Evolutionary conservation across 257 asterid species (phyloP), one percentile per base, ranked within the genome.

Genomic region (Paraleonurus japonicus): DNA sequence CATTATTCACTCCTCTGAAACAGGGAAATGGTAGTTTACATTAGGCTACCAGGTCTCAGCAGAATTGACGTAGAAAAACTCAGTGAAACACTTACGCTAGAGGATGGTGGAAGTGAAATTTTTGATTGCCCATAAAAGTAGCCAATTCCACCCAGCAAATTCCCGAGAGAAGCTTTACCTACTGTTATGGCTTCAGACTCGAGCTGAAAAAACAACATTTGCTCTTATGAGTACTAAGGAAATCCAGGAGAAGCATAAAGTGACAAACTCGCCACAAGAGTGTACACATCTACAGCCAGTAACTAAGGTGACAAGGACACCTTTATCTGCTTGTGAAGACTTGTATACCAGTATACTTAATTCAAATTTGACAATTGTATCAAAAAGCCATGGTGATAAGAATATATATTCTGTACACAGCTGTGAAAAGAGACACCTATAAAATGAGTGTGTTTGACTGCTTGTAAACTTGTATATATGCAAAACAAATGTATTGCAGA

Each of bases 71-170:
- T 2, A 32, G 26, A 60, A 65, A 26, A 51, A 59, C 50, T 54
- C 66, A 67, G 74, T 9, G 67, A 62, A 77, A 22, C 77, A 83
- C 92, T 84, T 84, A 95, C 99, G 27, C 65, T 73, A 58, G 92
- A 75, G 75, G 82, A 70, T 61, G 78, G 82, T 69, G 96, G 90
- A 74, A 80, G 86, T 17, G 97, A 81, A 76, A 95, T 95, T 81
- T 84, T 89, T 62, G 99, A 89, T 78, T 92, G 98, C 57, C 99
- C 99, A 65, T 84, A 95, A 73, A 84, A 95, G 85, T 95, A 92
- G 73, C 97, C 99, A 81, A 95, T 83, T 64, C 99, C 99, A 60
- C 99, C 99, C 83, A 95, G 86, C 89, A 92, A 74, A 82, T 92
- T 92, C 16, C 89, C 96, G 4, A 95, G 84, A 76, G 99, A 89